Evolutionary conservation across 805 yeast genomes (phyloP), one percentile per base, ranked within the genome.

Genomic region (Saccharomycopsis amapae): DNA sequence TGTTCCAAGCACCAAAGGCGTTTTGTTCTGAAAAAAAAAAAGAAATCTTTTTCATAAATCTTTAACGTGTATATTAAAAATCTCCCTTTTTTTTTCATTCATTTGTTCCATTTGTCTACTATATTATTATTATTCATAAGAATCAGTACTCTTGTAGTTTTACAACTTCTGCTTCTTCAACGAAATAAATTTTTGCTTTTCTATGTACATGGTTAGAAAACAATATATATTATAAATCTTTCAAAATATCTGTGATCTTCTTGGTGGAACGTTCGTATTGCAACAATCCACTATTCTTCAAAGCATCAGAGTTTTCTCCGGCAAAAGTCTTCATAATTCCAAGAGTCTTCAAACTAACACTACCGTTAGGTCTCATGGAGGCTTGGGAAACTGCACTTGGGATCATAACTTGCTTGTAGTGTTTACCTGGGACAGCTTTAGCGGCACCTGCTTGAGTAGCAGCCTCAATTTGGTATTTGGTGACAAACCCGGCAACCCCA

Each of bases 1-100:
- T 51, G 85, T 93, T 38, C 98, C 98, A 18, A 82, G 95, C 45
- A 93, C 98, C 9, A 93, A 93, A 67, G 98, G 98, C 45, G 97
- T 93, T 9, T 69, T 90, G 39, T 81, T 81, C 66, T 83, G 20
- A 32, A 34, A 40, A 31, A 7, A 31, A 42, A 17, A 9, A 17
- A 31, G 13, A 28, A 26, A 26, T 26, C 30, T 9, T 9, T 13
- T n/a, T n/a, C n/a, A n/a, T n/a, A n/a, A n/a, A n/a, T n/a, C n/a
- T 18, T 30, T 28, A 3, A 15, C 40, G 19, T 19, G 31, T 5
- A n/a, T 3, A 23, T 22, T 25, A 25, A 24, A 26, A n/a, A n/a
- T n/a, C n/a, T n/a, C n/a, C n/a, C n/a, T n/a, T n/a, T n/a, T n/a
- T n/a, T n/a, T n/a, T n/a, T n/a, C n/a, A n/a, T n/a, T n/a, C n/a